Percentiles rank a stretch among this genome's conserved stretches.
phyloP scores from a whole-genome alignment of 2,329 filamentous ascomycete genomes.

The Alternaria panax region DNA sequence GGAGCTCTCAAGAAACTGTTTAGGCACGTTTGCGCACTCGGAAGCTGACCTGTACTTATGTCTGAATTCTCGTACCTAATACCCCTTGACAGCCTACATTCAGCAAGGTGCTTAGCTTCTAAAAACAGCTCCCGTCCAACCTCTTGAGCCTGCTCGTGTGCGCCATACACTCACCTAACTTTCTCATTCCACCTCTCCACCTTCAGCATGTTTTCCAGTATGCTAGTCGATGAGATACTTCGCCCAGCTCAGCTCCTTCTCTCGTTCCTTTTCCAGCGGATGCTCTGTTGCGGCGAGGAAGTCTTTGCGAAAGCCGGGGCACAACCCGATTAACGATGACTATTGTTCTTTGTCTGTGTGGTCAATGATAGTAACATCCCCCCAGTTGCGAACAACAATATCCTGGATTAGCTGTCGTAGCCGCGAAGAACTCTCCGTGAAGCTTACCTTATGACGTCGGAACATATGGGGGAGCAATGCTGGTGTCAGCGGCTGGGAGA shows the following conservation, averaged over 20 bases:
- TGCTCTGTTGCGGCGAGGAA: not conserved
- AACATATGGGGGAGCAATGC: not conserved
- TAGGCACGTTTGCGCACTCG: not conserved
- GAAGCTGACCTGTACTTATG: not conserved
- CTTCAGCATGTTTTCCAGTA: not conserved
- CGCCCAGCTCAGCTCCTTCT: too few relatives aligned
- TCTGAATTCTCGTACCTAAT: not conserved
- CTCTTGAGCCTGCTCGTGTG: too few relatives aligned
- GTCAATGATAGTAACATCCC: not conserved
- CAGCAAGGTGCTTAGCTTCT: not conserved
- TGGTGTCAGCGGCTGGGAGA: not conserved
- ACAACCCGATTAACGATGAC: not conserved
- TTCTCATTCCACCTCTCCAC: not conserved
- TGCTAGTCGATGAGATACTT: too few relatives aligned
- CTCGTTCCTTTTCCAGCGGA: not conserved
- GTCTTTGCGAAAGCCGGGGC: not conserved
- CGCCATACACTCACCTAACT: not conserved
- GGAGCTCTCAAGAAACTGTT: not conserved
- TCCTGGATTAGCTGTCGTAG: not conserved
- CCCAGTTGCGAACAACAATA: not conserved
- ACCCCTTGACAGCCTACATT: not conserved
- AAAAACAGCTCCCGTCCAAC: not conserved
- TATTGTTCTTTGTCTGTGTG: not conserved
- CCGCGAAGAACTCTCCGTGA: not conserved
- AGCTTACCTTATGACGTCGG: fast-evolving